These are phyloP conservation scores for Pythium myriotylum DNA, from an alignment of 352 stramenopile genomes.

Conservation along the genomic window DNA sequence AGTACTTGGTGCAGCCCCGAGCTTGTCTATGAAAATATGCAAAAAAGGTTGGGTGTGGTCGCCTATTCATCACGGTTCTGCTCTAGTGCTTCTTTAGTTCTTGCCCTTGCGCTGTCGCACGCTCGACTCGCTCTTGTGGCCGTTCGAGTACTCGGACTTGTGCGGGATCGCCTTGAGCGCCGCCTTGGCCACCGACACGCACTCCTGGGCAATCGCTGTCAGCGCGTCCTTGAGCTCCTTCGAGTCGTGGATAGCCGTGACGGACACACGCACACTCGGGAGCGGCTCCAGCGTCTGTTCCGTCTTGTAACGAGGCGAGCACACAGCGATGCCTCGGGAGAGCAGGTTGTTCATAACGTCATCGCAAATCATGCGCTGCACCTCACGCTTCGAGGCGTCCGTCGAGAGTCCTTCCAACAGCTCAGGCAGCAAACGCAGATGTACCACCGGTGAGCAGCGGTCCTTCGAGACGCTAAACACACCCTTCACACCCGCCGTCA, in stretches of 20 bases:
- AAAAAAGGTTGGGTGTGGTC: background rate
- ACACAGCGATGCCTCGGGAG: conserved; percentile 66
- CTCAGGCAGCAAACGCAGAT: conserved; percentile 59
- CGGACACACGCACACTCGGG: conserved; percentile 73
- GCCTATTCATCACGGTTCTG: background rate
- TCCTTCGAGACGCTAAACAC: conserved; percentile 63
- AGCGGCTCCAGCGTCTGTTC: conserved; percentile 60
- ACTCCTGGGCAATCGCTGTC: conserved; percentile 60
- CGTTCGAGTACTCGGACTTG: conserved; percentile 18
- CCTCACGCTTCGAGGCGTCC: conserved; percentile 49
- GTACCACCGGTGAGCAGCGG: conserved; percentile 67
- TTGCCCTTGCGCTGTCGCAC: conserved; percentile 50
- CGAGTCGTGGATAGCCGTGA: conserved; percentile 68
- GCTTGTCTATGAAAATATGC: background rate
- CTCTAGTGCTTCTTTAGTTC: conserved; percentile 10
- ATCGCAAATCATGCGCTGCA: conserved; percentile 67
- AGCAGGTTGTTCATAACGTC: conserved; percentile 64
- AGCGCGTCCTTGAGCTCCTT: conserved; percentile 61
- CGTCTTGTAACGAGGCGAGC: conserved; percentile 75
- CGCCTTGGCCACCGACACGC: conserved; percentile 53
- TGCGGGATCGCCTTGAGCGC: conserved; percentile 37
- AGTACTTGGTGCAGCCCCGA: too few species aligned
- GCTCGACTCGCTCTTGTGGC: conserved; percentile 19
- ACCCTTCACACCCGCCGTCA: conserved; percentile 40
- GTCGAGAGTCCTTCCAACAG: conserved; percentile 39